phyloP scores from a whole-genome alignment of 805 yeast genomes.

The Hyphopichia homilentoma region DNA sequence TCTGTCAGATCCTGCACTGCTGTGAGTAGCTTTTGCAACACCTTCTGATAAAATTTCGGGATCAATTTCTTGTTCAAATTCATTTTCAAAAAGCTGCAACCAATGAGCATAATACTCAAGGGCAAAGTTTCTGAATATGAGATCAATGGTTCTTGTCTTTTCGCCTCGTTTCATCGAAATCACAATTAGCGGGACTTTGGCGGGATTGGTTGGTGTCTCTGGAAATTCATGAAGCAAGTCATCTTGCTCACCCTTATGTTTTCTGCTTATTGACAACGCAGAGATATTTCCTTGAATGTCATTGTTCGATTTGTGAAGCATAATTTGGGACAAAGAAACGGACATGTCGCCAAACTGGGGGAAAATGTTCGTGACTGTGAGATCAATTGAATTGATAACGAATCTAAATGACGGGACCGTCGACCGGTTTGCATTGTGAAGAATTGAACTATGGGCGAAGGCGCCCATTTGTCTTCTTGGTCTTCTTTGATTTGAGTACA shows the following conservation, averaged over 20 bases:
- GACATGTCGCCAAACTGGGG: slow-evolving; percentile 25
- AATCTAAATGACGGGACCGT: slow-evolving; percentile 41
- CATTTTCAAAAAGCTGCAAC: slow-evolving; percentile 42
- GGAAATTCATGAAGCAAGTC: slow-evolving; percentile 21
- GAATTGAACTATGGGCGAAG: slow-evolving; percentile 5
- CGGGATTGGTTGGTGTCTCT: slow-evolving; percentile 6
- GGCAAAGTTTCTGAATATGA: slow-evolving; percentile 44
- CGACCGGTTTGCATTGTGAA: slow-evolving; percentile 23
- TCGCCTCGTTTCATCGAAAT: slow-evolving; percentile 17
- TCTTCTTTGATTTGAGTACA: slow-evolving; percentile 10
- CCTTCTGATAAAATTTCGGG: slow-evolving; percentile 4
- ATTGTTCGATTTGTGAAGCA: slow-evolving; percentile 15
- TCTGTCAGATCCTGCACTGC: slow-evolving; percentile 4
- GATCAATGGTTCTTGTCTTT: slow-evolving; percentile 31
- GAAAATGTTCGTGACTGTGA: slow-evolving; percentile 13
- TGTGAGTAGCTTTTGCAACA: slow-evolving; percentile 7
- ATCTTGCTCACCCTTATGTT: slow-evolving; percentile 4
- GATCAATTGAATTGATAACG: slow-evolving; percentile 13
- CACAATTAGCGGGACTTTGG: slow-evolving; percentile 19
- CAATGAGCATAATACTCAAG: slow-evolving; percentile 61
- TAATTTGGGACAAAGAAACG: slow-evolving; percentile 10
- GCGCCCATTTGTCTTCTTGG: slow-evolving; percentile 12
- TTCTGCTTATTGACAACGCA: slow-evolving; percentile 14
- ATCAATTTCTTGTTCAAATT: slow-evolving; percentile 8
- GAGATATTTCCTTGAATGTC: slow-evolving; percentile 21